These are phyloP conservation scores for Pezicula neosporulosa DNA, from an alignment of 2,329 filamentous ascomycete species.

Conservation along the genomic window DNA sequence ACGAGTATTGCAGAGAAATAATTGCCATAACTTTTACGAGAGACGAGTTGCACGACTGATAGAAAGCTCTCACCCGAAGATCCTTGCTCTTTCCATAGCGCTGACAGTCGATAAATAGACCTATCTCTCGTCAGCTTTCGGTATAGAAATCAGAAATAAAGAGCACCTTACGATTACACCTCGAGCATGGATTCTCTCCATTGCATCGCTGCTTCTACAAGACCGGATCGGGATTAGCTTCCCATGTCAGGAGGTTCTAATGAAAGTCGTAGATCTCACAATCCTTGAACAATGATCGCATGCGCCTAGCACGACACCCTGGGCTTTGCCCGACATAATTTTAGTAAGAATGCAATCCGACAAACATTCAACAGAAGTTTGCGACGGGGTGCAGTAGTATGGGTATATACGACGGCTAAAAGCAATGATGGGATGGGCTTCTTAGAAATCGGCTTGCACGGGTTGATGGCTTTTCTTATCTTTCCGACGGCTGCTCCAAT, in stretches of 20 bases:
- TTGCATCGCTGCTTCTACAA: constrained; percentile 3
- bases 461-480: not conserved
- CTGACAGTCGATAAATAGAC: not conserved
- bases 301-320: not conserved
- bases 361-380: not conserved
- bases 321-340: not conserved
- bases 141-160: not conserved
- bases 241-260: not conserved
- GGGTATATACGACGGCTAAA: not conserved
- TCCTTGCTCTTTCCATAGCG: too few species aligned
- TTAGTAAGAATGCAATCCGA: not conserved
- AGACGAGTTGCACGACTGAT: not conserved
- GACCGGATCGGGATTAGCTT: not conserved
- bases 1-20: too few species aligned
- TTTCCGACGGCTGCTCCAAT: not conserved
- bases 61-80: not conserved
- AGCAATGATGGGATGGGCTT: not conserved
- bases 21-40: too few species aligned
- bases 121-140: not conserved
- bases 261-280: not conserved
- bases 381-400: not conserved
- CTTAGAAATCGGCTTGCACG: not conserved
- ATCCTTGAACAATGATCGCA: constrained; percentile 4
- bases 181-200: constrained; percentile 1
- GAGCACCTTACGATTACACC: not conserved